Conservation (phyloP, 768 basidiomycete genomes). For the Pholiota conissans region DNA sequence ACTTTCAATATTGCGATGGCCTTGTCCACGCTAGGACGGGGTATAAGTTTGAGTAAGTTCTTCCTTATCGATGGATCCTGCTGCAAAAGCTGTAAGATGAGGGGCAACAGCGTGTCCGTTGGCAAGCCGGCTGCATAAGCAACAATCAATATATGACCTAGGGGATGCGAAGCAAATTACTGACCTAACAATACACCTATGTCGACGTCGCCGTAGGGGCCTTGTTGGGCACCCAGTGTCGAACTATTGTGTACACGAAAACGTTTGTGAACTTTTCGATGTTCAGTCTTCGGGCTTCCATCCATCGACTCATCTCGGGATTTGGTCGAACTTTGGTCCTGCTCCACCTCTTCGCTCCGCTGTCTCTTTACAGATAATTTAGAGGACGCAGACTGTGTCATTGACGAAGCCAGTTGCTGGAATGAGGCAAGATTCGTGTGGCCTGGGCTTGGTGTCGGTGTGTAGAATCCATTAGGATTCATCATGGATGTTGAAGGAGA, state of each 20-base stretch:
- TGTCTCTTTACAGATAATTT: conserved; percentile 60
- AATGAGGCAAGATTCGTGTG: conserved; percentile 52
- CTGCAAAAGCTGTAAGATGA: conserved; percentile 67
- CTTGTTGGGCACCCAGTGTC: too few relatives aligned
- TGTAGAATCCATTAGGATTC: conserved; percentile 43
- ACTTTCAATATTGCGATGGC: conserved; percentile 67
- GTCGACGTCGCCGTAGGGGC: conserved; percentile 60
- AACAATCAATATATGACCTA: conserved; percentile 1
- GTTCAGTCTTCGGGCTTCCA: conserved; percentile 81
- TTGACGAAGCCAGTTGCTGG: conserved; percentile 55
- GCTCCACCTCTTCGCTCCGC: conserved; percentile 66
- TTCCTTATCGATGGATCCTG: conserved; percentile 72
- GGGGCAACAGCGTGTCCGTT: conserved; percentile 70
- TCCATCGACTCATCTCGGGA: conserved; percentile 76
- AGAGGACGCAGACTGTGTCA: conserved; percentile 39
- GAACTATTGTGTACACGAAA: conserved; percentile 48
- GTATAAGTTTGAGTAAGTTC: conserved; percentile 77
- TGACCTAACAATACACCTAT: conserved; percentile 79
- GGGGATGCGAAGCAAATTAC: conserved; percentile 22
- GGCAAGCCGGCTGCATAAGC: conserved; percentile 68
- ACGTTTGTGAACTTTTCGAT: conserved; percentile 73
- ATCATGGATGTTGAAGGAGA: conserved; percentile 43
- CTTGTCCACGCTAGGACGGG: conserved; percentile 78
- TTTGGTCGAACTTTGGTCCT: conserved; percentile 22
- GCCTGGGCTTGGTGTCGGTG: conserved; percentile 45